phyloP scores from a whole-genome alignment of 1,284 basidiomycete species.

The Boletus sp. region DNA sequence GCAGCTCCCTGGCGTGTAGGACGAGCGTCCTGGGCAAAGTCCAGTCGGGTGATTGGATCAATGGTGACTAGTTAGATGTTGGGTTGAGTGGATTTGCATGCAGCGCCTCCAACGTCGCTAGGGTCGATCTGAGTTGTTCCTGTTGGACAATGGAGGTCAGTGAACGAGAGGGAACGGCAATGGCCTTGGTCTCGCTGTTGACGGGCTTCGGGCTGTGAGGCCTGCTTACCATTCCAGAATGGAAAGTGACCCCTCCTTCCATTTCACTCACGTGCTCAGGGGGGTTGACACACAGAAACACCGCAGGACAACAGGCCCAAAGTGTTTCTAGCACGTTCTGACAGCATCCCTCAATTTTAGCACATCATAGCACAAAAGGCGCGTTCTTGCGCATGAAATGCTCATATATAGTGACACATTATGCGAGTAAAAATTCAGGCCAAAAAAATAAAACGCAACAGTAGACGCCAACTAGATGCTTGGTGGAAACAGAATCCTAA shows the following conservation, averaged over 20 bases:
- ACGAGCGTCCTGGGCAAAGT: constrained; percentile 58
- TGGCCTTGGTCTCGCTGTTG: constrained; percentile 33
- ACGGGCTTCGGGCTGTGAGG: constrained; percentile 34
- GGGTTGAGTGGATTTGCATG: constrained; percentile 37
- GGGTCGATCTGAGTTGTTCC: constrained; percentile 24
- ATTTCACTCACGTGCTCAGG: constrained; percentile 19
- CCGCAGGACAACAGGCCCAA: too few species aligned
- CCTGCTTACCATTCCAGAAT: constrained; percentile 26
- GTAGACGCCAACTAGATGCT: constrained; percentile 32
- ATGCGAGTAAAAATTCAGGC: constrained; percentile 7
- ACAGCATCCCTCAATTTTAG: background rate
- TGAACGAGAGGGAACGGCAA: constrained; percentile 21
- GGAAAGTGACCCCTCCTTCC: constrained; percentile 37
- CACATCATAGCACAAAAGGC: background rate
- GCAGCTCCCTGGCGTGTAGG: constrained; percentile 48
- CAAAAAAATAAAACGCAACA: constrained; percentile 6
- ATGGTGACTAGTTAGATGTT: constrained; percentile 54
- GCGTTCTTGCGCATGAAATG: background rate
- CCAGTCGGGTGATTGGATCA: constrained; percentile 65
- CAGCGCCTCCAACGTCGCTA: constrained; percentile 32
- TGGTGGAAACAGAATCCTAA: constrained; percentile 30
- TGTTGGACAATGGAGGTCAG: constrained; percentile 27
- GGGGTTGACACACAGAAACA: constrained; percentile 14
- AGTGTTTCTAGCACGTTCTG: background rate
- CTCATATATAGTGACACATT: constrained; percentile 19